phyloP scores from a whole-genome alignment of 139 green algal genomes.

The Chlamydomonas schloesseri region DNA sequence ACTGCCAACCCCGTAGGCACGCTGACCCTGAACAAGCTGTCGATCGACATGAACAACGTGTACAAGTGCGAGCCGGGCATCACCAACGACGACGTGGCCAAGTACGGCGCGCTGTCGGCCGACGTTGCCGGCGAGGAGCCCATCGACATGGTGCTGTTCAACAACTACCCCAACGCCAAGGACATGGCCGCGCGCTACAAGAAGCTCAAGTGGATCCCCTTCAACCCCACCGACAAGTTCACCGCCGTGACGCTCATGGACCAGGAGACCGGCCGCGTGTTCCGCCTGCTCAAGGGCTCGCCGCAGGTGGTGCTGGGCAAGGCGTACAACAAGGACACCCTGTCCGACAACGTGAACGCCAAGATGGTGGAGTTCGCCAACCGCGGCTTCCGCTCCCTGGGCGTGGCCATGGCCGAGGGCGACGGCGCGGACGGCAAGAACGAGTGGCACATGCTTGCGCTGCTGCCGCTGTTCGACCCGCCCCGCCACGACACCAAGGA shows the following conservation, averaged over 20 bases:
- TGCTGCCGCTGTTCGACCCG: conserved; percentile 88
- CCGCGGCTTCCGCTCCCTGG: conserved; percentile 83
- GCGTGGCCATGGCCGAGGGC: conserved; percentile 72
- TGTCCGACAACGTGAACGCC: conserved; percentile 65
- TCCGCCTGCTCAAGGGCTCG: conserved; percentile 87
- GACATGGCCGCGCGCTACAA: conserved; percentile 56
- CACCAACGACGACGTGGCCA: conserved; percentile 63
- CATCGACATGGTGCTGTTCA: conserved; percentile 86
- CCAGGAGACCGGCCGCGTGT: conserved; percentile 56
- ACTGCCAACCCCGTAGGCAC: conserved; percentile 67
- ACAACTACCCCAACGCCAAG: conserved; percentile 66
- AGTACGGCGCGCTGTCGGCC: conserved; percentile 74
- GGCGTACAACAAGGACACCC: conserved; percentile 66
- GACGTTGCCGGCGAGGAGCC: conserved; percentile 84
- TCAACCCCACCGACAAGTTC: conserved; percentile 92
- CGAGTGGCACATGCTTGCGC: conserved; percentile 75
- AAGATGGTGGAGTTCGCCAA: conserved; percentile 87
- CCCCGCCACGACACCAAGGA: conserved; percentile 88
- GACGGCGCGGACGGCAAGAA: conserved; percentile 56
- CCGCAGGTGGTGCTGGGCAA: conserved; percentile 75
- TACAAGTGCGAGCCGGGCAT: conserved; percentile 34
- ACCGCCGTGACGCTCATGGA: conserved; percentile 74
- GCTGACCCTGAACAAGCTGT: conserved; percentile 88
- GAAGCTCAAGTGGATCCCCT: conserved; percentile 82
- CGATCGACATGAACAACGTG: conserved; percentile 43